These are phyloP conservation scores for Metschnikowia hibisci DNA, from an alignment of 805 yeast genomes.

Conservation along the genomic window DNA sequence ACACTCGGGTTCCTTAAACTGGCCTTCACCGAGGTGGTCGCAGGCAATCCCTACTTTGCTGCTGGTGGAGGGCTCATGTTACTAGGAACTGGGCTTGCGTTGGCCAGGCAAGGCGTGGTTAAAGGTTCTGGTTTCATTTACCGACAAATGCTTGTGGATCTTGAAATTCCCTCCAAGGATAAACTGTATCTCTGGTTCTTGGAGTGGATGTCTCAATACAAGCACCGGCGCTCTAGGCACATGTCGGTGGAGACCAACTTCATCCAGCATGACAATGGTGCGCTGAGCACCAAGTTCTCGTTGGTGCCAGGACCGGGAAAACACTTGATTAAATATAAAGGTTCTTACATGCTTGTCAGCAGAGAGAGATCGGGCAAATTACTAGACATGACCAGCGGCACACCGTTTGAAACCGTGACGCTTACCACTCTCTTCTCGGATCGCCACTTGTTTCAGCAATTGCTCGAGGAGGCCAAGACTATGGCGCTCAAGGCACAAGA, in stretches of 20 bases:
- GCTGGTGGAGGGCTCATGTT: conserved; percentile 98
- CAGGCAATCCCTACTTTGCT: conserved; percentile 89
- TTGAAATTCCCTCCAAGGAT: conserved; percentile 91
- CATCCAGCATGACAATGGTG: conserved; percentile 88
- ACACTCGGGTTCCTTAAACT: conserved; percentile 29
- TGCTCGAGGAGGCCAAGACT: conserved; percentile 78
- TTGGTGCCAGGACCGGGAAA: conserved; percentile 97
- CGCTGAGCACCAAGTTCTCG: conserved; percentile 80
- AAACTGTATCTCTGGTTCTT: conserved; percentile 92
- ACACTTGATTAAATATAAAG: conserved; percentile 79
- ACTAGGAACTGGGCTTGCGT: conserved; percentile 82
- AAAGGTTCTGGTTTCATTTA: conserved; percentile 65
- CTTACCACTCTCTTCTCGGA: conserved; percentile 87
- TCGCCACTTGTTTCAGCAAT: conserved; percentile 59
- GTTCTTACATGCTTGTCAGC: conserved; percentile 83
- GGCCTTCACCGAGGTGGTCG: conserved; percentile 52
- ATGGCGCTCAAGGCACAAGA: conserved; percentile 79
- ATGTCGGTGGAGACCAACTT: conserved; percentile 84
- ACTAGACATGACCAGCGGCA: conserved; percentile 83
- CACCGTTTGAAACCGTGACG: conserved; percentile 96
- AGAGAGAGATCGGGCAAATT: conserved; percentile 88
- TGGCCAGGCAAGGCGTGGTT: conserved; percentile 65
- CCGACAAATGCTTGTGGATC: conserved; percentile 81
- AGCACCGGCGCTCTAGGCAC: conserved; percentile 73
- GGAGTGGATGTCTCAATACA: conserved; percentile 90